Evolutionary conservation across 108 stramenopile species (phyloP).

Genomic region (Cyclotella distinguenda): DNA sequence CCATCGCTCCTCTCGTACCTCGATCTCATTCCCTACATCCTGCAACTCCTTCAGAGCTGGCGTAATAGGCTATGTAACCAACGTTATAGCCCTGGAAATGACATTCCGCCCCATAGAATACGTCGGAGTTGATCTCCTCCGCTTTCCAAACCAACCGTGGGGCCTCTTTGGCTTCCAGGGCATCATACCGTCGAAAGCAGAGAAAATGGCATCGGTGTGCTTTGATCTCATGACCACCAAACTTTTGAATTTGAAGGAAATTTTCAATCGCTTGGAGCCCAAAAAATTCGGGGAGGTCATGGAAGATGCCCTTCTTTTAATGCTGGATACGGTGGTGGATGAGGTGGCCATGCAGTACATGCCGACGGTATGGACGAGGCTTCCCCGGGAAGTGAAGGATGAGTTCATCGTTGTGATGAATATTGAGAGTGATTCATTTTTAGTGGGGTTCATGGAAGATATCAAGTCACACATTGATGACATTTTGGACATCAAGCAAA

Average conservation of each 20-base stretch:
- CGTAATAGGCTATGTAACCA: constrained; percentile 83
- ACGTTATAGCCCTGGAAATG: constrained; percentile 89
- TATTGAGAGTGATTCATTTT: constrained; percentile 64
- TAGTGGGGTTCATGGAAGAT: constrained; percentile 78
- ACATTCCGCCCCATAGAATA: constrained; percentile 92
- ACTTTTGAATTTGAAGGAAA: constrained; percentile 82
- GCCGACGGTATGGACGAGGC: constrained; percentile 69
- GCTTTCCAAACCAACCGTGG: constrained; percentile 80
- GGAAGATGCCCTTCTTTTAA: constrained; percentile 59
- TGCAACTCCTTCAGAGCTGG: constrained; percentile 37
- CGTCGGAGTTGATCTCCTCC: constrained; percentile 72
- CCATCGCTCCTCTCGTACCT: background rate
- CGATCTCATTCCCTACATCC: background rate
- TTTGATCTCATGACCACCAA: constrained; percentile 90
- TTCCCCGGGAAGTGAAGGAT: constrained; percentile 79
- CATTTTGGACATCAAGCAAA: constrained; percentile 86
- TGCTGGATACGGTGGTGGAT: constrained; percentile 84
- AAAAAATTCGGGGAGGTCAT: constrained; percentile 69
- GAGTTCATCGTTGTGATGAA: constrained; percentile 78
- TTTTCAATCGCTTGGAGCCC: constrained; percentile 86
- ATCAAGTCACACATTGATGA: constrained; percentile 81
- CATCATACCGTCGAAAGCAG: constrained; percentile 88
- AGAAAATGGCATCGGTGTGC: constrained; percentile 85
- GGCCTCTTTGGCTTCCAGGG: constrained; percentile 92
- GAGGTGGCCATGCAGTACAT: constrained; percentile 85